Conservation (phyloP, 1,284 basidiomycete species). For the Cutaneotrichosporon arboriforme region DNA sequence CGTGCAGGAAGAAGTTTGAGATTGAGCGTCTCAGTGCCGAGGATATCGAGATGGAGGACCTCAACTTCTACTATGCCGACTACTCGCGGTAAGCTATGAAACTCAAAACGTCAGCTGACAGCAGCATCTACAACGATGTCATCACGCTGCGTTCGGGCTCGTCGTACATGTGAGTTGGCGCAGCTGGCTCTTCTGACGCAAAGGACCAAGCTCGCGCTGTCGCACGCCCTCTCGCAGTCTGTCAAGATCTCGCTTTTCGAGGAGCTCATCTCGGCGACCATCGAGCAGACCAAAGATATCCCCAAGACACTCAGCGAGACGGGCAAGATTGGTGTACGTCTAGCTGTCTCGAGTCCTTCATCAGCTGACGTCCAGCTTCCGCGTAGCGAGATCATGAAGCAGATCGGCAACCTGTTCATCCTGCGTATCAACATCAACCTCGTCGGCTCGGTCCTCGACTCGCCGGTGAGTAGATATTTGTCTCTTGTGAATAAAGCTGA, state of each 20-base stretch:
- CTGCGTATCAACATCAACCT: constrained; percentile 91
- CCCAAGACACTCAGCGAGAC: constrained; percentile 89
- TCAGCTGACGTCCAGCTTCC: constrained; percentile 44
- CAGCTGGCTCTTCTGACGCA: constrained; percentile 4
- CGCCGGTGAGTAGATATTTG: constrained; percentile 53
- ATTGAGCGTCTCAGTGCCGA: constrained; percentile 78
- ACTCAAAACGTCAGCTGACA: background rate
- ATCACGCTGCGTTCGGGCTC: constrained; percentile 92
- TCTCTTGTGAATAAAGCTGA: constrained; percentile 12
- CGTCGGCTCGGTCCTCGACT: constrained; percentile 90
- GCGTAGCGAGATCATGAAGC: constrained; percentile 83
- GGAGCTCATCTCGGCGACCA: constrained; percentile 84
- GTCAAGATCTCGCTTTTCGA: constrained; percentile 97
- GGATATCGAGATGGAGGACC: constrained; percentile 87
- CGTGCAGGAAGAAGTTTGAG: constrained; percentile 77
- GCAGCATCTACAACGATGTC: constrained; percentile 94
- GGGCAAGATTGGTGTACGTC: constrained; percentile 77
- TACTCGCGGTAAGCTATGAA: constrained; percentile 68
- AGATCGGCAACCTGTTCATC: constrained; percentile 91
- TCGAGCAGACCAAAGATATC: constrained; percentile 95
- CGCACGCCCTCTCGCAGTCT: constrained; percentile 90
- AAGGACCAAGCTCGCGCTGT: constrained; percentile 92
- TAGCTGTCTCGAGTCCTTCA: constrained; percentile 22
- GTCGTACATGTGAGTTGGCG: constrained; percentile 75
- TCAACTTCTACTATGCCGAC: constrained; percentile 95